These are phyloP conservation scores for Puccinia coronata DNA, from an alignment of 1,284 basidiomycete species.

Conservation along the genomic window DNA sequence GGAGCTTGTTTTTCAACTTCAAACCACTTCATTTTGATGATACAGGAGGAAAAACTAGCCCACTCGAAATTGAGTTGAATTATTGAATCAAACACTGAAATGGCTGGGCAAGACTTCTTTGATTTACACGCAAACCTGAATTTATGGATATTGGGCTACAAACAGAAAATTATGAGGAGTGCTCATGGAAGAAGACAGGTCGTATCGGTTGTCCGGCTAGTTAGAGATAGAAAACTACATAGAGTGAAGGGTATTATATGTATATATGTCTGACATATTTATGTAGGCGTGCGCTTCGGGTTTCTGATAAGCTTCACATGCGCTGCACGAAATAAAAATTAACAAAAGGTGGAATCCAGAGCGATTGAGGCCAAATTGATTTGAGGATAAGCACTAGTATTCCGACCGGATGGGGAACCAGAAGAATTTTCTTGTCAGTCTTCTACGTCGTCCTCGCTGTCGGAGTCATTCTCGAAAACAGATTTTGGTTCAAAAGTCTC, in stretches of 20 bases:
- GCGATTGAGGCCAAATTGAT: not conserved
- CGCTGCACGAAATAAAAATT: not conserved
- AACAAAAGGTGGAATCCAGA: not conserved
- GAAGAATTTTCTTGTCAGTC: not conserved
- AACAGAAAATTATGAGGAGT: not conserved
- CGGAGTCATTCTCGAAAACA: slow-evolving; percentile 38
- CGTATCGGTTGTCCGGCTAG: not conserved
- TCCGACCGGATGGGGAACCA: not conserved
- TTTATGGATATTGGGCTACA: not conserved
- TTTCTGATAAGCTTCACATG: not conserved
- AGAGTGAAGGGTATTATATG: not conserved
- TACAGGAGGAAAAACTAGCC: no score
- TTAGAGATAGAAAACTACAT: not conserved
- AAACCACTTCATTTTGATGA: no score
- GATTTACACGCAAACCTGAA: not conserved
- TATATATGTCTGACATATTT: not conserved
- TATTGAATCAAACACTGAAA: no score
- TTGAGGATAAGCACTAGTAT: no score
- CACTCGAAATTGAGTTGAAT: no score
- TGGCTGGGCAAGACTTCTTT: not conserved
- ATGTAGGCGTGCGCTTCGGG: not conserved
- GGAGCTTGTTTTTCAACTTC: no score
- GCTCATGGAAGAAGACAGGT: not conserved
- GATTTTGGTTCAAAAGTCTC: slow-evolving; percentile 10
- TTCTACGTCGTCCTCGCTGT: slow-evolving; percentile 17